phyloP scores from a whole-genome alignment of 306 rosid genomes.

The cucumber (Cucumis sativus) region DNA sequence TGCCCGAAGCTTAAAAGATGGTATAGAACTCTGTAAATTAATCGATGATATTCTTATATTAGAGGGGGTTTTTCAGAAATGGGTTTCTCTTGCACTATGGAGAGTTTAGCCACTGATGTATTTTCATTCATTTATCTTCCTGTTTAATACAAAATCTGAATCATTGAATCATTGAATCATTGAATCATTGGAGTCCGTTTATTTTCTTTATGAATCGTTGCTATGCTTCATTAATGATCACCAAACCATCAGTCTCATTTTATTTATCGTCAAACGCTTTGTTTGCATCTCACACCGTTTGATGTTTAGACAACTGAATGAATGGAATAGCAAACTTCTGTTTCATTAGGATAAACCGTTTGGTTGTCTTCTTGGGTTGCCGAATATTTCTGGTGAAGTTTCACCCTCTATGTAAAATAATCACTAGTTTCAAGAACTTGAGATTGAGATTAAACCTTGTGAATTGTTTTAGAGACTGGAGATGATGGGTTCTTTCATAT shows the following conservation, averaged over 20 bases:
- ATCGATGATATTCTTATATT: background rate
- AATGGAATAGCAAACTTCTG: background rate
- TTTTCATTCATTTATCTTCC: background rate
- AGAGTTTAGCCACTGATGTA: background rate
- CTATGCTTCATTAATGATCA: background rate
- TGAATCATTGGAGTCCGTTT: background rate
- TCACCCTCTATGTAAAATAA: background rate
- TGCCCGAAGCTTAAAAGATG: background rate
- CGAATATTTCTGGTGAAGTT: background rate
- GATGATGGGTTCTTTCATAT: conserved; percentile 19
- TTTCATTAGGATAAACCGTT: background rate
- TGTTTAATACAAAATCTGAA: too few species aligned
- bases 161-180: background rate
- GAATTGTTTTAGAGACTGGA: background rate
- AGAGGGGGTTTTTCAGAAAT: background rate
- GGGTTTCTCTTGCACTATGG: background rate
- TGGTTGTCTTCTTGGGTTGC: background rate
- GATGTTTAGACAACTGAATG: background rate
- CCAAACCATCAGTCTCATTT: background rate
- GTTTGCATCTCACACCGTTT: background rate
- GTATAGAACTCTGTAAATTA: background rate
- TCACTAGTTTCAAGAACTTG: background rate
- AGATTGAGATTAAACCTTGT: background rate
- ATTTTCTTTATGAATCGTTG: background rate
- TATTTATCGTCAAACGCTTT: background rate